Percentiles rank a stretch among this genome's conserved stretches.
Conservation (phyloP, 306 rosid genomes). For the Glycine tomentella region DNA sequence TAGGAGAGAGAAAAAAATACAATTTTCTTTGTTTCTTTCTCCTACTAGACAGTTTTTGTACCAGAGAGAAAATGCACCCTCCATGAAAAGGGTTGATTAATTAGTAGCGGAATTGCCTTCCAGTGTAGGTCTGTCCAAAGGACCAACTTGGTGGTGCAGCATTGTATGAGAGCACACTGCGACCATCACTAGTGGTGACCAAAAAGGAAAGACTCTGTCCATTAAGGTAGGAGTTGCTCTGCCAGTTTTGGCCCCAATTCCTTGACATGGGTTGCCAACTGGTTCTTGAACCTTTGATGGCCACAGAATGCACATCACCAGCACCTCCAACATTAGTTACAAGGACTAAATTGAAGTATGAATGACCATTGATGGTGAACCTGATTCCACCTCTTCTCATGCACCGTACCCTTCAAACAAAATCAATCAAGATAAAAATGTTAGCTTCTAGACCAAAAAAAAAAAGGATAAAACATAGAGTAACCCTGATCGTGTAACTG, state of each 20-base stretch:
- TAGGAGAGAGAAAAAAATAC: no score
- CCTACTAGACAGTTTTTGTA: no score
- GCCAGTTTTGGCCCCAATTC: conserved; percentile 94
- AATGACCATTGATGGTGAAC: conserved; percentile 79
- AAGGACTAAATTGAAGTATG: conserved; percentile 81
- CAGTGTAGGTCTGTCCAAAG: conserved; percentile 78
- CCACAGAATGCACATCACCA: conserved; percentile 74
- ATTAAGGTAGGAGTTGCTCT: conserved; percentile 71
- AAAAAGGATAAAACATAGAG: background rate
- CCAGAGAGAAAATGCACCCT: no score
- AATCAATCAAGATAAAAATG: conserved; percentile 16
- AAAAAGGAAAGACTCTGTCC: conserved; percentile 81
- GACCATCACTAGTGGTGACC: conserved; percentile 75
- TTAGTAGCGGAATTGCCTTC: conserved; percentile 64
- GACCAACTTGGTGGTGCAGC: conserved; percentile 78
- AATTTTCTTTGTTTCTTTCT: no score
- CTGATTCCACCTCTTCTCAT: conserved; percentile 81
- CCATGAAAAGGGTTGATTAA: background rate
- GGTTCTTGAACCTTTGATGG: conserved; percentile 77
- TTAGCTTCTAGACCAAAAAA: conserved; percentile 16
- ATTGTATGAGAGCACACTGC: conserved; percentile 61
- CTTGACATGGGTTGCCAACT: conserved; percentile 83
- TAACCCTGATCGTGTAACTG: no score
- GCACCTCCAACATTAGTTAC: conserved; percentile 90
- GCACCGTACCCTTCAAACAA: conserved; percentile 65